Evolutionary conservation across 371 early-diverging fungal species (phyloP).

Genomic region (Mortierella sp.): DNA sequence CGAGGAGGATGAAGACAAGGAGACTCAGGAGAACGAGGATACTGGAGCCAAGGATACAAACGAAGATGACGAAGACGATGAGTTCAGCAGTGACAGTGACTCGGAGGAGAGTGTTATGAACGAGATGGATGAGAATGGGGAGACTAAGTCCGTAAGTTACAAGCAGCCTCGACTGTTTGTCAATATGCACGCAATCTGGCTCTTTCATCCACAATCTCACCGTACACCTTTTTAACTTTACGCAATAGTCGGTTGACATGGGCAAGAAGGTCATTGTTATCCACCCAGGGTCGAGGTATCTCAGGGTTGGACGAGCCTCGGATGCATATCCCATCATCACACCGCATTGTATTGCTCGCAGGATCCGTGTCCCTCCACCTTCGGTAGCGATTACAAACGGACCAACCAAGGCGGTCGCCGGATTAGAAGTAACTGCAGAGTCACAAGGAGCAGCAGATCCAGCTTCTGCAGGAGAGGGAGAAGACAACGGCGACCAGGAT

Average conservation of each 20-base stretch:
- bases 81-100: conserved; percentile 42
- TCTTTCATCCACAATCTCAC: neutral
- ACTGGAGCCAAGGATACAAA: neutral
- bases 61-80: conserved; percentile 34
- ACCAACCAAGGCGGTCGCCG: neutral
- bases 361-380: conserved; percentile 35
- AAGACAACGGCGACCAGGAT: neutral
- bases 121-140: conserved; percentile 54
- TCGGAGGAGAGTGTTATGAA: conserved; percentile 46
- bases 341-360: conserved; percentile 87
- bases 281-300: conserved; percentile 88
- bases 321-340: conserved; percentile 85
- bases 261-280: conserved; percentile 78
- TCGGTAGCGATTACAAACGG: neutral
- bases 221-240: neutral
- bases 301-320: conserved; percentile 85
- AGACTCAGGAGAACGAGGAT: conserved; percentile 8
- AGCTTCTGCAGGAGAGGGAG: conserved; percentile 3
- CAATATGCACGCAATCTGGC: neutral
- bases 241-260: conserved; percentile 33
- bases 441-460: neutral
- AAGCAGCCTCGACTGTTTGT: neutral
- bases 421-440: neutral
- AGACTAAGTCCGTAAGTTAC: conserved; percentile 35
- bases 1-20: conserved; percentile 22